Base-by-base conservation (phyloP, 768 basidiomycete species). In the Tulasnella sp. region DNA sequence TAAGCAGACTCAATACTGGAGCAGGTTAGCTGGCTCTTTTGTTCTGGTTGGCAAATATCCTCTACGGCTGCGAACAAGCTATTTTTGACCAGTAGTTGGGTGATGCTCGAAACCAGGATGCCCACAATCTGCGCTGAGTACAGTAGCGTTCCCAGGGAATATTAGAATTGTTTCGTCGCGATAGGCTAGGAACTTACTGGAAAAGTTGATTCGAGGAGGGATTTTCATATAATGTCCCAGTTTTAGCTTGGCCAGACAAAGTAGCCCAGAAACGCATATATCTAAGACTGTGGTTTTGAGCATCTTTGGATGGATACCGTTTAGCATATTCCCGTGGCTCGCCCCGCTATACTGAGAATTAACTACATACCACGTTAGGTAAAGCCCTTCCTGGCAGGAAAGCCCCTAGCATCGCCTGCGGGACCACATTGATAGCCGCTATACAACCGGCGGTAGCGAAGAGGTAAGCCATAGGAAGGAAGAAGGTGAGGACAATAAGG, bases 291-390 rank as follows among this genome's bases (percentile, higher is more conserved):
- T 36, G 62, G 62, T 31, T 36, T 68, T 68, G 24, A 52, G n/a
- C 52, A 52, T 81, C 86, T 87, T 52, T 24, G 52, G n/a, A 52
- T 10, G 9, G 12, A 9, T n/a, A 10, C 3, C 24, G 52, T 7
- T n/a, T 52, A 52, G 21, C 24, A 52, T 24, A 52, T 52, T 24
- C 12, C 46, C 24, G 21, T 24, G 1, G 52, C 9, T 52, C 48
- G 48, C 24, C 21, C 21, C 21, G 9, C 52, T n/a, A 7, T 52
- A 21, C 10, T 52, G 9, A 5, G 52, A 7, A 52, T 7, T 52
- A 86, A 77, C 48, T 5, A 68, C 62, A 27, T 27, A 87, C 62
- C 62, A 68, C 16, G 36, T 68, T 68, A 14, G 62, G 62, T 34
- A 68, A 68, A 27, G 31, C 24, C 31, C 34, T 68, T 27, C 62